phyloP scores from a whole-genome alignment of 1,284 basidiomycete genomes.

The Austroboletus rostrupii region DNA sequence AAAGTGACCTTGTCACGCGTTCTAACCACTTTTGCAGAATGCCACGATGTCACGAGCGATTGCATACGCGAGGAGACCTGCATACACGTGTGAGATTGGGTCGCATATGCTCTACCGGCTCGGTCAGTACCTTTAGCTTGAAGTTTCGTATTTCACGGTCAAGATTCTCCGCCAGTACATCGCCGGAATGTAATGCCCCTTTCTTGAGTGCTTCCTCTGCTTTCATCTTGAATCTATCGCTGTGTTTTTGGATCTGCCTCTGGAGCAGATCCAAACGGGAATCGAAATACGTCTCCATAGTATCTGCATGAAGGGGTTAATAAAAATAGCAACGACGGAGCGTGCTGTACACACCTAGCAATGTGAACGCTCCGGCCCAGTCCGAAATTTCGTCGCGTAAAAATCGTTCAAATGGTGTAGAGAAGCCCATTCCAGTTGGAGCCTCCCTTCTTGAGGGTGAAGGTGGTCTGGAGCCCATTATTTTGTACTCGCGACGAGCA shows the following conservation, averaged over 20 bases:
- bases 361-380: conserved; percentile 61
- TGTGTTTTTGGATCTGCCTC: conserved; percentile 81
- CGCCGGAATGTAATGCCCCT: conserved; percentile 57
- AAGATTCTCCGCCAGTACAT: conserved; percentile 67
- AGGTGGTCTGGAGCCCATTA: conserved; percentile 66
- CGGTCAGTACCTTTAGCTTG: conserved; percentile 49
- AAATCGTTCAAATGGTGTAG: conserved; percentile 50
- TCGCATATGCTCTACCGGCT: not conserved
- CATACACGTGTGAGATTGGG: conserved; percentile 8
- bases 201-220: conserved; percentile 72
- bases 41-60: conserved; percentile 72
- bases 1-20: conserved; percentile 91
- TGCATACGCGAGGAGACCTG: conserved; percentile 77
- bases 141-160: conserved; percentile 83
- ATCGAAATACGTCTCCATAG: conserved; percentile 88
- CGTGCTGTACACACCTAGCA: conserved; percentile 52
- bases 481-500: conserved; percentile 43
- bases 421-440: conserved; percentile 38
- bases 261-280: conserved; percentile 88
- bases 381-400: conserved; percentile 50
- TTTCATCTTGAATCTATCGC: conserved; percentile 74
- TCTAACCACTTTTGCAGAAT: conserved; percentile 86
- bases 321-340: conserved; percentile 8
- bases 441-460: conserved; percentile 62
- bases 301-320: conserved; percentile 47